These are phyloP conservation scores for Neurospora terricola DNA, from an alignment of 495 filamentous ascomycete genomes.

Conservation along the genomic window DNA sequence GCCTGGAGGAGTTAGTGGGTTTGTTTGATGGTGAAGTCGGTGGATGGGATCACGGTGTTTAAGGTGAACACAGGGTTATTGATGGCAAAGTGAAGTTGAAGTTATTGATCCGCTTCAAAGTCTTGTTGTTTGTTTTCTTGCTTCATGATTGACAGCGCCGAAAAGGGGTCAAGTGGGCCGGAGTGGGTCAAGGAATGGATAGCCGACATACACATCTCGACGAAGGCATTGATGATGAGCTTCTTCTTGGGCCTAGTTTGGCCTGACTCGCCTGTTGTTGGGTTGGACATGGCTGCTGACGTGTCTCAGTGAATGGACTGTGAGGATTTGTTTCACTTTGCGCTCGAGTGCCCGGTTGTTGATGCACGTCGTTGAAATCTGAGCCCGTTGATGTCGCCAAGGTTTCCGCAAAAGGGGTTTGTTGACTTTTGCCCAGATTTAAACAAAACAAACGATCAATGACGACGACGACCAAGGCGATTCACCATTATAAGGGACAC, in stretches of 20 bases:
- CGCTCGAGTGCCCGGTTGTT: not conserved
- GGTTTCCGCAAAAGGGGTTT: not conserved
- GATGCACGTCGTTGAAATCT: not conserved
- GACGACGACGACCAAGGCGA: not conserved
- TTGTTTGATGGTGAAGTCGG: not conserved
- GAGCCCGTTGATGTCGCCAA: not conserved
- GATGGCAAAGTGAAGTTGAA: constrained; percentile 1
- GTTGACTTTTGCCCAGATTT: not conserved
- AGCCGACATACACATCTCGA: constrained; percentile 37
- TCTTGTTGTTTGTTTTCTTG: not conserved
- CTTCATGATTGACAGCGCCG: not conserved
- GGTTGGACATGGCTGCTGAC: not conserved
- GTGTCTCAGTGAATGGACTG: not conserved
- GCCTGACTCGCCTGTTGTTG: not conserved
- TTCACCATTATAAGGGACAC: not conserved
- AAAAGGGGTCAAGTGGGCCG: not conserved
- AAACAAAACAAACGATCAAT: not conserved
- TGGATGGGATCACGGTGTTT: not conserved
- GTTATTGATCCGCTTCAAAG: not conserved
- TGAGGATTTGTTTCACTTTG: not conserved
- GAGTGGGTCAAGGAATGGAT: not conserved
- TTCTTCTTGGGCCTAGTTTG: constrained; percentile 37
- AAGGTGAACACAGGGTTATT: not conserved
- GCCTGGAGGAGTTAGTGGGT: constrained; percentile 18
- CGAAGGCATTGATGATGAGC: constrained; percentile 57